These are phyloP conservation scores for Xylaria sp. DNA, from an alignment of 2,329 filamentous ascomycete genomes.

Conservation along the genomic window DNA sequence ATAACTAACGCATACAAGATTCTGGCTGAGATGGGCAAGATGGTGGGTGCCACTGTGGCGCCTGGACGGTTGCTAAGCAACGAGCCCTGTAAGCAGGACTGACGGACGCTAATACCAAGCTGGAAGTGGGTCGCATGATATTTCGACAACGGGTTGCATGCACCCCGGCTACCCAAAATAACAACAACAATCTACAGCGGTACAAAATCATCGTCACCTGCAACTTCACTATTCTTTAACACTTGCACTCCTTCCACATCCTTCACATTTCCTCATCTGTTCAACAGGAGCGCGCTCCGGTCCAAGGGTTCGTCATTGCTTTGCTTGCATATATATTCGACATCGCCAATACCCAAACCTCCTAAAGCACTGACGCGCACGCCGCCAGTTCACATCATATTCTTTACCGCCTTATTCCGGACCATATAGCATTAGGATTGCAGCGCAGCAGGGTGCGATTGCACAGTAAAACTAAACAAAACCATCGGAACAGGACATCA, in stretches of 20 bases:
- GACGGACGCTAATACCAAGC: conserved; percentile 30
- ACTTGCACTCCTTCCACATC: conserved; percentile 27
- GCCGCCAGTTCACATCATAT: conserved; percentile 6
- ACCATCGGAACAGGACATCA: neutral
- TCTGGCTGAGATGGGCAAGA: conserved; percentile 14
- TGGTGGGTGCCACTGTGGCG: neutral
- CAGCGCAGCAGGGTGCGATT: conserved; percentile 15
- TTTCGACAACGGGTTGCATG: conserved; percentile 38
- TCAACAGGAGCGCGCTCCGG: neutral
- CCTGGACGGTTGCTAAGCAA: conserved; percentile 43
- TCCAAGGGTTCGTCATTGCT: neutral
- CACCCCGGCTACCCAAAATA: conserved; percentile 41
- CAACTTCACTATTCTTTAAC: conserved; percentile 19
- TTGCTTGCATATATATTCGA: neutral
- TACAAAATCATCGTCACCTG: conserved; percentile 47
- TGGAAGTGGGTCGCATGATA: conserved; percentile 42
- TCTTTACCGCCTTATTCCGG: conserved; percentile 7
- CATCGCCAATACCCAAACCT: neutral
- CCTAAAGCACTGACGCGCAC: conserved; percentile 22
- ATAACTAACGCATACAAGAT: too few relatives aligned
- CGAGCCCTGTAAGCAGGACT: conserved; percentile 37
- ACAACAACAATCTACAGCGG: conserved; percentile 46
- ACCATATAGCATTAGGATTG: conserved; percentile 11
- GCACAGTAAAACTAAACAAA: conserved; percentile 1
- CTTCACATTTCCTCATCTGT: conserved; percentile 9